These are phyloP conservation scores for Sarocladium oryzae DNA, from an alignment of 2,329 filamentous ascomycete genomes.

Conservation along the genomic window DNA sequence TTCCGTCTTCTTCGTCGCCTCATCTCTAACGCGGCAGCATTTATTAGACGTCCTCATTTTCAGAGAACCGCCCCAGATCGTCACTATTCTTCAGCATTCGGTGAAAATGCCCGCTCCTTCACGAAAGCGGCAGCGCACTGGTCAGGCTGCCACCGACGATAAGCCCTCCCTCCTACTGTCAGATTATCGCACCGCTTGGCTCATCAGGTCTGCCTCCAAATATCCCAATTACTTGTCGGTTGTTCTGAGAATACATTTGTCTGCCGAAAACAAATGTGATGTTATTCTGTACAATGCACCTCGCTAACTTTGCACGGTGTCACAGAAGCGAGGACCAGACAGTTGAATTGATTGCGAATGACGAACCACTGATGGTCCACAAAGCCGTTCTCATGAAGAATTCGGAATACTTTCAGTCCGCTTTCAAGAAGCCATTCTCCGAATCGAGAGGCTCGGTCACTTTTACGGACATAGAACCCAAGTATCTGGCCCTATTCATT, in stretches of 20 bases:
- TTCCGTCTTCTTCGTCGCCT: neutral
- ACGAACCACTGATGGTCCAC: constrained; percentile 24
- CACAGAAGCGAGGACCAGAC: constrained; percentile 23
- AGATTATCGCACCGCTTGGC: constrained; percentile 27
- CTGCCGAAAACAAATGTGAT: neutral
- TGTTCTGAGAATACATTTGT: neutral
- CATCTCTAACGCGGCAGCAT: neutral
- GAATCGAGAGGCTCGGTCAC: constrained; percentile 21
- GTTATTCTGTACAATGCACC: neutral
- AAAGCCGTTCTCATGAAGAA: constrained; percentile 23
- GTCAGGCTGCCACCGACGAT: neutral
- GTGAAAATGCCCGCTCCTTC: neutral
- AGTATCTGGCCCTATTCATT: constrained; percentile 27
- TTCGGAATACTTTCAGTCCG: constrained; percentile 28
- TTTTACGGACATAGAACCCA: constrained; percentile 27
- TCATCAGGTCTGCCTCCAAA: constrained; percentile 23
- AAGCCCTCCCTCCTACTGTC: constrained; percentile 19
- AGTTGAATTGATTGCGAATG: constrained; percentile 22
- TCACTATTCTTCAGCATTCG: neutral
- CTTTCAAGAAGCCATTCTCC: constrained; percentile 20
- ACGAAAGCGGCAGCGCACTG: constrained; percentile 6
- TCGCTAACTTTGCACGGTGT: neutral
- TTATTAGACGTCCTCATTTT: neutral
- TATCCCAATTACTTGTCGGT: neutral
- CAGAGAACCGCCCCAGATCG: neutral